A percentile compares a stretch with the other conserved stretches of the same genome.
Conservation (phyloP, 805 yeast genomes). For the Isabelozyma rhagii region DNA sequence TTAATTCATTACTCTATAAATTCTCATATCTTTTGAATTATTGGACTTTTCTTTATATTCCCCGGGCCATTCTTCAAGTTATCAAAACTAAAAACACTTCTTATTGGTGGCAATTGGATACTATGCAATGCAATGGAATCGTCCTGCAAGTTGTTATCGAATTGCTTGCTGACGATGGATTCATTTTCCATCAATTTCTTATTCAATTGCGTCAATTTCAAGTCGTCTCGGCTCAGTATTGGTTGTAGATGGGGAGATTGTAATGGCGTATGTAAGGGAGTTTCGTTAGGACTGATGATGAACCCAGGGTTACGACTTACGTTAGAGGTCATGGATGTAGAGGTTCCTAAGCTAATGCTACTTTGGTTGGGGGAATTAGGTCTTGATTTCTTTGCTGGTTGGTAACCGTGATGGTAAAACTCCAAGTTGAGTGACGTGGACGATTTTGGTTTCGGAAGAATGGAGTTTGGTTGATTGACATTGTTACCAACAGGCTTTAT, state of each 20-base stretch:
- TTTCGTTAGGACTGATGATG: conserved; percentile 39
- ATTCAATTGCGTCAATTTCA: conserved; percentile 14
- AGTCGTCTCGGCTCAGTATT: conserved; percentile 5
- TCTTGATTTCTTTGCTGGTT: conserved; percentile 39
- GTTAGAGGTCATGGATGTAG: conserved; percentile 1
- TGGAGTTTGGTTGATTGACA: conserved; percentile 5
- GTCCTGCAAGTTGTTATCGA: conserved; percentile 1
- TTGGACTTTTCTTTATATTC: background rate
- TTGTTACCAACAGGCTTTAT: conserved; percentile 17
- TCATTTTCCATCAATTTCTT: conserved; percentile 16
- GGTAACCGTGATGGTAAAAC: conserved; percentile 15
- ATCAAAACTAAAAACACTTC: conserved; percentile 33
- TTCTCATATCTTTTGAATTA: background rate
- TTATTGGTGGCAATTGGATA: conserved; percentile 40
- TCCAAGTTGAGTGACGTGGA: conserved; percentile 35
- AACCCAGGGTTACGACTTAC: conserved; percentile 15
- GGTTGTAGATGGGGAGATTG: conserved; percentile 47
- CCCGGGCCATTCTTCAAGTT: conserved; percentile 1
- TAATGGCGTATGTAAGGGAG: conserved; percentile 48
- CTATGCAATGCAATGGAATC: conserved; percentile 36
- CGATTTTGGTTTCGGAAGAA: conserved; percentile 22
- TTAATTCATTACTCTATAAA: background rate
- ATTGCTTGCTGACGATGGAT: conserved; percentile 8
- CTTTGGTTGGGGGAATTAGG: conserved; percentile 43
- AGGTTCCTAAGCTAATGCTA: conserved; percentile 1